Evolutionary conservation across 352 stramenopile genomes (phyloP), one percentile per base, ranked within the genome.

Genomic region (Globisporangium mamillatum): DNA sequence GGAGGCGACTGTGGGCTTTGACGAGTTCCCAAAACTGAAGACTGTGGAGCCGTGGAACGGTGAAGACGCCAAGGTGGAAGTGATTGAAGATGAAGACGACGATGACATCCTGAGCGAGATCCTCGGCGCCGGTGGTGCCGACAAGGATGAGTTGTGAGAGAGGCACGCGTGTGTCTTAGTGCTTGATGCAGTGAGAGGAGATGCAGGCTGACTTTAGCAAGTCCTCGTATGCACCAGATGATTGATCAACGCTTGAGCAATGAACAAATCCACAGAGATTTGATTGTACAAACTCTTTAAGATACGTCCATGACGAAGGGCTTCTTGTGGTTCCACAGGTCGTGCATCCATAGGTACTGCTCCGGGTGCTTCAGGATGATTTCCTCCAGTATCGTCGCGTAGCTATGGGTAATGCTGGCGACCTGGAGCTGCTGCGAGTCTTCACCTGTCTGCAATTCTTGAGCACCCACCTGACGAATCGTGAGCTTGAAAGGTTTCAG

Each of bases 21-120:
- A 87, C 3, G 75, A 80, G 41, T 78, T 94, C 62, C 88, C 86
- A 3, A 60, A 63, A 58, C 75, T 97, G 12, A 74, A 86, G 58
- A 91, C 78, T 6, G 80, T 93, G 14, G 75, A 81, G 60, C 73
- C 78, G 9, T 97, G 90, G 91, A 82, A 97, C 64, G 89, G 89
- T 52, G 72, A 97, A 70, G 90, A 97, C 60, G 86, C 83, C 41
- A 75, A 91, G 69, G 63, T 86, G 10, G 86, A 94, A 36, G 71
- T 82, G 54, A 75, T 93, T 20, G 89, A 91, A 58, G 87, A 93
- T 3, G 86, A 94, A 34, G 86, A 95, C 60, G 87, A 93, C 63
- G 86, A 93, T 60, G 88, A 94, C 63, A 95, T 97, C 62, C 72
- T 97, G 70, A 91, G 79, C 68, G 91, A 97, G 65, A 94, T 94